These are phyloP conservation scores for Ganoderma boninense DNA, from an alignment of 1,284 basidiomycete genomes.

Conservation along the genomic window DNA sequence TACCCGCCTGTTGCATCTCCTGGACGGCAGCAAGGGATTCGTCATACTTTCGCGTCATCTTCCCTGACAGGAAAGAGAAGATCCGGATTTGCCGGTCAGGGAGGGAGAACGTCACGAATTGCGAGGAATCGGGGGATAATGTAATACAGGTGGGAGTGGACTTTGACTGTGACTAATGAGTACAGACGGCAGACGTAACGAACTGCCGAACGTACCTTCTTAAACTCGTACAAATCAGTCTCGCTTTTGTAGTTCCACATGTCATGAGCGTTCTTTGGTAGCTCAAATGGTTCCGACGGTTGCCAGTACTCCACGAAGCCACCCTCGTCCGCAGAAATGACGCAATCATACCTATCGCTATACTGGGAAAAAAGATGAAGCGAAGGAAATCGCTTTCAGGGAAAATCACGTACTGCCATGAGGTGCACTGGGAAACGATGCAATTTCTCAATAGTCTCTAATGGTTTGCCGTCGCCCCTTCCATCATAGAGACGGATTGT, in stretches of 20 bases:
- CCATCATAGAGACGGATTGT: conserved; percentile 93
- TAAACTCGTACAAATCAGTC: conserved; percentile 98
- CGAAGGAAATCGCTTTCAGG: conserved; percentile 1
- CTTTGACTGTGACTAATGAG: conserved; percentile 70
- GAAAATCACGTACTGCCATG: conserved; percentile 76
- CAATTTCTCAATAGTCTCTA: conserved; percentile 79
- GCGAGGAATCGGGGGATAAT: conserved; percentile 87
- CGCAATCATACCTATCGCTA: conserved; percentile 89
- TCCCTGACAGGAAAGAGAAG: conserved; percentile 92
- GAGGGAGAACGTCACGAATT: conserved; percentile 93
- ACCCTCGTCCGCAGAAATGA: conserved; percentile 93
- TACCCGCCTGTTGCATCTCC: conserved; percentile 97
- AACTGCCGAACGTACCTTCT: conserved; percentile 73
- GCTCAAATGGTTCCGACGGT: conserved; percentile 85
- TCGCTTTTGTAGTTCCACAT: conserved; percentile 92
- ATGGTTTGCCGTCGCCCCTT: conserved; percentile 81
- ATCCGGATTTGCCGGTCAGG: conserved; percentile 94
- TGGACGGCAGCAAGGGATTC: conserved; percentile 92
- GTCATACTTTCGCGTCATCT: conserved; percentile 93
- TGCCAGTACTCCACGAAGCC: conserved; percentile 99
- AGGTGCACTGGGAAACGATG: conserved; percentile 92
- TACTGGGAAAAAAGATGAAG: conserved; percentile 61
- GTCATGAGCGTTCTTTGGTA: conserved; percentile 80
- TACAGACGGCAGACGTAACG: not conserved
- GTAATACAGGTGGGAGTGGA: conserved; percentile 91